A percentile compares a stretch with the other conserved stretches of the same genome.
Conservation (phyloP, 371 early-diverging fungal genomes). For the Gilbertella persicaria region DNA sequence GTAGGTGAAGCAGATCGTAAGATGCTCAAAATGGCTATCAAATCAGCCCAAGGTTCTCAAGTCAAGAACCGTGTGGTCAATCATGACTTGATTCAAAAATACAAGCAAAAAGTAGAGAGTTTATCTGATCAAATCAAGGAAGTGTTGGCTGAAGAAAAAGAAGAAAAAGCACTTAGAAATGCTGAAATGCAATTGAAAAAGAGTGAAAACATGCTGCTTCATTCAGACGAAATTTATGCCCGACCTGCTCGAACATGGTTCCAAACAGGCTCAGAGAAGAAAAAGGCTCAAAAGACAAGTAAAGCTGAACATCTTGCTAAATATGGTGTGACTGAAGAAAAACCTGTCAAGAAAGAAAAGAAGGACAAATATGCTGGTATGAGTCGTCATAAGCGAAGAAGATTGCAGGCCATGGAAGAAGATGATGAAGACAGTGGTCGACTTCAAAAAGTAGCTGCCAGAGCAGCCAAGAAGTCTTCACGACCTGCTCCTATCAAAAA, state of each 20-base stretch:
- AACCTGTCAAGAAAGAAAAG: constrained; percentile 25
- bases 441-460: constrained; percentile 44
- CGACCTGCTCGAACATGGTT: constrained; percentile 96
- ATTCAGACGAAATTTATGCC: constrained; percentile 84
- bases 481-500: constrained; percentile 33
- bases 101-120: constrained; percentile 65
- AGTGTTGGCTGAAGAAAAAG: constrained; percentile 83
- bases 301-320: constrained; percentile 12
- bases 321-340: constrained; percentile 2
- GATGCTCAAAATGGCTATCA: constrained; percentile 92
- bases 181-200: constrained; percentile 91
- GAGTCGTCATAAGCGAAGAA: constrained; percentile 65
- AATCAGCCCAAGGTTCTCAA: constrained; percentile 68
- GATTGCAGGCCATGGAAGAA: constrained; percentile 60
- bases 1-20: constrained; percentile 93
- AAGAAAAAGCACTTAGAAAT: constrained; percentile 67
- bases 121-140: constrained; percentile 73
- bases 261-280: constrained; percentile 70
- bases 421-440: constrained; percentile 50
- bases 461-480: constrained; percentile 60
- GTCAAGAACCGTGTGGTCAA: constrained; percentile 91
- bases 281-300: constrained; percentile 26
- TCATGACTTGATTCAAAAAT: constrained; percentile 72
- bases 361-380: constrained; percentile 66
- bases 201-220: constrained; percentile 82